Conservation (phyloP, 331 rosid species). For the Ulmus americana region DNA sequence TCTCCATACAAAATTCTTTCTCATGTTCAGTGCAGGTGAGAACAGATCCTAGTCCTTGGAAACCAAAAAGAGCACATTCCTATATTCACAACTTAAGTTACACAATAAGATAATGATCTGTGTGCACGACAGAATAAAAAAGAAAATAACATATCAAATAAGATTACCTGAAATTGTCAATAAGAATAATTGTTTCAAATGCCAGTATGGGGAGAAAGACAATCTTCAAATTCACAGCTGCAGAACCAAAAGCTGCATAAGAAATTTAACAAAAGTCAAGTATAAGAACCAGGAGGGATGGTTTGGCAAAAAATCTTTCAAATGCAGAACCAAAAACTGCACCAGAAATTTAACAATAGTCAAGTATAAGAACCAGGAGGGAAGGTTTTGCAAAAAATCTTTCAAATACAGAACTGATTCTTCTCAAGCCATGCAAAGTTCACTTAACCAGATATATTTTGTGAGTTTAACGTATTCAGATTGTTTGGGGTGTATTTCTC, state of each 20-base stretch:
- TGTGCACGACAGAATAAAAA: not conserved
- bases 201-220: slow-evolving; percentile 90
- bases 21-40: too few species aligned
- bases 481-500: not conserved
- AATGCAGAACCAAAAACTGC: slow-evolving; percentile 48
- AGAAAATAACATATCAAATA: slow-evolving; percentile 9
- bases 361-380: slow-evolving; percentile 19
- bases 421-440: slow-evolving; percentile 21
- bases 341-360: slow-evolving; percentile 24
- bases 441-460: not conserved
- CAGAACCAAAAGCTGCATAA: slow-evolving; percentile 54
- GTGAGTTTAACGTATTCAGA: not conserved
- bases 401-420: slow-evolving; percentile 13
- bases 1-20: too few species aligned
- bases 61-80: not conserved
- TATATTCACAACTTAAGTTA: not conserved
- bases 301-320: slow-evolving; percentile 1
- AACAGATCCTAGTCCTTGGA: too few species aligned
- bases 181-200: slow-evolving; percentile 70
- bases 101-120: not conserved
- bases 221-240: slow-evolving; percentile 75
- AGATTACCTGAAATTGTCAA: slow-evolving; percentile 92
- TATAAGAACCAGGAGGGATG: slow-evolving; percentile 17
- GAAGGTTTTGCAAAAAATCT: not conserved
- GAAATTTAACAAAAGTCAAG: slow-evolving; percentile 21